These are phyloP conservation scores for Peniophora sp. DNA, from an alignment of 1,284 basidiomycete species.

Conservation along the genomic window DNA sequence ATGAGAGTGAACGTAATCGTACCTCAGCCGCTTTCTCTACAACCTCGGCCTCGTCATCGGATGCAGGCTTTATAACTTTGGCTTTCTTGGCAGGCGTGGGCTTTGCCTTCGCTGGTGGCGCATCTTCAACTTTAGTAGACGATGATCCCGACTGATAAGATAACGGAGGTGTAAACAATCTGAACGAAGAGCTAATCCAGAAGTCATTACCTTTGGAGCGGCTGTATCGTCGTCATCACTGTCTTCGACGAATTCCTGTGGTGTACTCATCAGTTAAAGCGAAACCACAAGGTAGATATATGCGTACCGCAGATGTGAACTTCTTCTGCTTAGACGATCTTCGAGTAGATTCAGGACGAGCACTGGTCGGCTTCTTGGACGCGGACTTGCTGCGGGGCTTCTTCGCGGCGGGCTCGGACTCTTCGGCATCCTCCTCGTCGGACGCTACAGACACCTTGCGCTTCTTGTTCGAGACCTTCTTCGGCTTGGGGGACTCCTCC, in stretches of 20 bases:
- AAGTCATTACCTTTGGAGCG: too few species aligned
- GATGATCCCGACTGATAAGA: background rate
- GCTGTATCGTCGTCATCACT: too few species aligned
- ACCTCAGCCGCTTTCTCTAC: background rate
- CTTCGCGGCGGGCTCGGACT: background rate
- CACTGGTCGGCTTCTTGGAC: too few species aligned
- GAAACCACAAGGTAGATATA: too few species aligned
- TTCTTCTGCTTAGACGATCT: too few species aligned
- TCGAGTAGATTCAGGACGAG: too few species aligned
- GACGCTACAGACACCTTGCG: background rate
- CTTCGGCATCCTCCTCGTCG: conserved; percentile 6
- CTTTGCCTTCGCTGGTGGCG: background rate
- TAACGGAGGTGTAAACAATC: too few species aligned
- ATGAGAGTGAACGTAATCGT: background rate
- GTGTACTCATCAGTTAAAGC: too few species aligned
- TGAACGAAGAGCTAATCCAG: too few species aligned
- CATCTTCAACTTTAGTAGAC: background rate
- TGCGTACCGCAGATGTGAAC: too few species aligned
- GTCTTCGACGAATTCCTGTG: too few species aligned
- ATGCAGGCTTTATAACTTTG: background rate
- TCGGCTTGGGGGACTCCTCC: background rate
- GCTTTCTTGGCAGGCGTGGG: conserved; percentile 1
- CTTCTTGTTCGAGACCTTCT: background rate
- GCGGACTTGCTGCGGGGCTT: background rate
- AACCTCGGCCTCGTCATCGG: conserved; percentile 6